These are phyloP conservation scores for Rhododendron williamsianum DNA, from an alignment of 148 eudicot genomes.

Conservation along the genomic window DNA sequence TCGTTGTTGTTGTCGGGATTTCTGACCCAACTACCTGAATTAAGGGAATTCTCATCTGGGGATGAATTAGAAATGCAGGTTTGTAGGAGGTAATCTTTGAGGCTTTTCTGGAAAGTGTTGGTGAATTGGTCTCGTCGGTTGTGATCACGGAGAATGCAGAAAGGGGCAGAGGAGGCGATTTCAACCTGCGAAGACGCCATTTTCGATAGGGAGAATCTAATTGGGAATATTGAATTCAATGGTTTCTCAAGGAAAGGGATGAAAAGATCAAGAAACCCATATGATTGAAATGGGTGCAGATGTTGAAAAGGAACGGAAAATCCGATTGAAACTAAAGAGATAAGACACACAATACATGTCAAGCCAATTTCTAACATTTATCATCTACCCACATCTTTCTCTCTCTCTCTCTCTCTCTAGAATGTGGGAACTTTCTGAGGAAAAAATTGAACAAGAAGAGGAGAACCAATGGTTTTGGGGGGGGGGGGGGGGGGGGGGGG, in stretches of 20 bases:
- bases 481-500: neutral
- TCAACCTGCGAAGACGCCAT: conserved; percentile 58
- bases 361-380: neutral
- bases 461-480: neutral
- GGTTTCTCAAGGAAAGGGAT: neutral
- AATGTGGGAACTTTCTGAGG: neutral
- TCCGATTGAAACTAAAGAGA: neutral
- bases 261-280: neutral
- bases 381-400: conserved; percentile 1
- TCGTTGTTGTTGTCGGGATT: conserved; percentile 5
- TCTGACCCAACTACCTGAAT: conserved; percentile 19
- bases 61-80: conserved; percentile 28
- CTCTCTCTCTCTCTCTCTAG: neutral
- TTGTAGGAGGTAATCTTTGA: conserved; percentile 33
- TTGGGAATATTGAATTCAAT: neutral
- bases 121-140: conserved; percentile 28
- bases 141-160: conserved; percentile 46
- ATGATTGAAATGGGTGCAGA: neutral
- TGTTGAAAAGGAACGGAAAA: neutral
- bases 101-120: conserved; percentile 29
- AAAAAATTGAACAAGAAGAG: neutral
- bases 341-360: neutral
- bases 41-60: conserved; percentile 14
- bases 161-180: conserved; percentile 38
- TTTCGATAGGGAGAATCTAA: neutral